Base-by-base conservation (phyloP, 2,329 filamentous ascomycete species). In the Xylaria arbuscula region DNA sequence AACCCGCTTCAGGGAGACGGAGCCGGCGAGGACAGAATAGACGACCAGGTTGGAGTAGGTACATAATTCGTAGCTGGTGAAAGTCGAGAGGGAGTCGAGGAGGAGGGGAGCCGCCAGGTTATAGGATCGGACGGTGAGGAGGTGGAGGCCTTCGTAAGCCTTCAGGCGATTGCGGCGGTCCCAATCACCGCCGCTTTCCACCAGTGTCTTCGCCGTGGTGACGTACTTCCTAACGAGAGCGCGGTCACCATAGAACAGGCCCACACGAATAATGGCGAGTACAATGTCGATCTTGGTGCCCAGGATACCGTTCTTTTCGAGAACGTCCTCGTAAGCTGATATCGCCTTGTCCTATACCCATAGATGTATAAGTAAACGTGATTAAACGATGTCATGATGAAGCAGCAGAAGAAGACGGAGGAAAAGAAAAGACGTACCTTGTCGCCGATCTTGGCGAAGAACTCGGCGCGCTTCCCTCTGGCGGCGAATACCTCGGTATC, bases 41-140 rank as follows among this genome's bases (percentile, higher is more conserved):
- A 98, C 90, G 60, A 99, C 96, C 28, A 99, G 89, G 69, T 89
- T 92, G 67, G 94, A 97, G 85, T 99, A 99, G 73, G 92, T 95
- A 89, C 96, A 99, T 58, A 99, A 89, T 82, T 99, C 96, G 84
- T 98, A 98, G 80, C 94, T 98, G 70, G 96, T 99, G 81, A 99
- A 99, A 24, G 96, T 99, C 34, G 95, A 98, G 73, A 99, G 87
- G 78, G 93, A 97, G 85, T 99, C 96, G 77, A 99, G 93, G 59
- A 99, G 91, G 11, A 98, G 88, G 48, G 96, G 95, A 1, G 96
- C 96, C 48, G 94, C 94, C 67, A 93, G 85, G 80, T 90, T 93
- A 86, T 98, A 94, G 70, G 94, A 94, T 75, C 96, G 94, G 73
- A 96, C 89, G 28, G 95, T 98, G 74, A 99, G 90, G 66, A 97